Base-by-base conservation (phyloP, 73 alveolate species). In the Diophrys appendiculata region DNA sequence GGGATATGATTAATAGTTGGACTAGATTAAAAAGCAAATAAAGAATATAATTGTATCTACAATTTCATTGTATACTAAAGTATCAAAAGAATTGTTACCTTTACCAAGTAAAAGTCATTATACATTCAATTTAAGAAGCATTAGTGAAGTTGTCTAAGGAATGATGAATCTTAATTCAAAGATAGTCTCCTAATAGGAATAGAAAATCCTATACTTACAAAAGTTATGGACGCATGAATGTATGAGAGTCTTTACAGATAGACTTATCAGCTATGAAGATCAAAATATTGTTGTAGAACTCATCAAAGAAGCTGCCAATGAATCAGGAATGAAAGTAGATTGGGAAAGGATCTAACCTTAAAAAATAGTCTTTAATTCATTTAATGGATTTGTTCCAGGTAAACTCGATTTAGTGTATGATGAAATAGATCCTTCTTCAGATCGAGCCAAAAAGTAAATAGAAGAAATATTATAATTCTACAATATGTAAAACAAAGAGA, bases 191-290 rank as follows among this genome's bases (percentile, higher is more conserved):
- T 84, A 43, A 43, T 23, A 97, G 97, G 34, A 96, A 88, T 93
- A 2, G 91, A 95, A 22, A 95, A 88, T 55, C 88, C 88, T 86
- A 73, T 77, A 80, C 56, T 87, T 92, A 76, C 89, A 92, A 1
- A 90, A 94, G 82, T 88, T 98, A 52, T 98, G 99, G 99, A 73
- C 95, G 24, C 99, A 98, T 88, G 99, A 98, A 93, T 97, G 96
- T 8, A 91, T 95, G 32, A 95, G 99, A 84, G 99, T 98, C 73
- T 98, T 98, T 94, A 94, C 96, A 81, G 99, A 98, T 83, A 95
- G 99, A 77, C 95, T 98, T 72, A 95, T 97, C 69, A 93, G 90
- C 91, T 88, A 73, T 22, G 94, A 73, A 73, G 98, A 94, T 91
- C 83, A 83, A 65, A 83, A 82, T 68, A 76, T 83, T 86, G 88